Conservation (phyloP, 495 filamentous ascomycete species). For the Aspergillus haitiensis region DNA sequence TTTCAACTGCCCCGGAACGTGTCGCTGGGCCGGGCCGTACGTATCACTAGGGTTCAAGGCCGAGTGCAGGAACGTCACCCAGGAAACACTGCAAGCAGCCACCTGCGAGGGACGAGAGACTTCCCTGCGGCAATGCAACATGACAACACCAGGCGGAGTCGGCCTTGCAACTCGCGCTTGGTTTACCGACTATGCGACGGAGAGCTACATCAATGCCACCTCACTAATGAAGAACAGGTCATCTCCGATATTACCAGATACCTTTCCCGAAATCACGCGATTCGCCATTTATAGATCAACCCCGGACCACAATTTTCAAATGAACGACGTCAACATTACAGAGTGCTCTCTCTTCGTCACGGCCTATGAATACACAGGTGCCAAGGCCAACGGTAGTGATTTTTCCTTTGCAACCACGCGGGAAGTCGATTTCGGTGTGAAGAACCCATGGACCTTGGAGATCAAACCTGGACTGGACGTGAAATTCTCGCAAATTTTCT, state of each 20-base stretch:
- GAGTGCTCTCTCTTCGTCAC: conserved; percentile 23
- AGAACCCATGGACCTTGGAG: conserved; percentile 23
- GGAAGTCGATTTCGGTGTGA: conserved; percentile 20
- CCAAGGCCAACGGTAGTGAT: conserved; percentile 18
- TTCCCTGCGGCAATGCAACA: conserved; percentile 8
- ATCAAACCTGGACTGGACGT: too few relatives aligned
- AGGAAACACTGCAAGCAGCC: conserved; percentile 20
- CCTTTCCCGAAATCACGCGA: conserved; percentile 22
- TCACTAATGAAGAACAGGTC: conserved; percentile 2
- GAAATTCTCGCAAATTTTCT: background rate
- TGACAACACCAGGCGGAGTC: conserved; percentile 17
- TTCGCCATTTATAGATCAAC: conserved; percentile 23
- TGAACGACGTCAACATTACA: conserved; percentile 21
- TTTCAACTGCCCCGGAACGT: conserved; percentile 21
- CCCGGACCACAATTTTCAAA: conserved; percentile 6
- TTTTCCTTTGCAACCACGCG: conserved; percentile 14
- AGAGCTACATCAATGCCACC: conserved; percentile 11
- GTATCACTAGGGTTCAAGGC: conserved; percentile 24
- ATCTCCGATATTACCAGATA: background rate
- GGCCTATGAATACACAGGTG: conserved; percentile 18
- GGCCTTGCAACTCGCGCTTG: conserved; percentile 2
- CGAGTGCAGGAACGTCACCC: conserved; percentile 23
- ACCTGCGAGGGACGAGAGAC: conserved; percentile 1
- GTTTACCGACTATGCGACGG: conserved; percentile 1
- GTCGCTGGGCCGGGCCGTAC: conserved; percentile 21